Evolutionary conservation across 345 rosid genomes (phyloP), one percentile per base, ranked within the genome.

Genomic region (Eucalyptus cloeziana): DNA sequence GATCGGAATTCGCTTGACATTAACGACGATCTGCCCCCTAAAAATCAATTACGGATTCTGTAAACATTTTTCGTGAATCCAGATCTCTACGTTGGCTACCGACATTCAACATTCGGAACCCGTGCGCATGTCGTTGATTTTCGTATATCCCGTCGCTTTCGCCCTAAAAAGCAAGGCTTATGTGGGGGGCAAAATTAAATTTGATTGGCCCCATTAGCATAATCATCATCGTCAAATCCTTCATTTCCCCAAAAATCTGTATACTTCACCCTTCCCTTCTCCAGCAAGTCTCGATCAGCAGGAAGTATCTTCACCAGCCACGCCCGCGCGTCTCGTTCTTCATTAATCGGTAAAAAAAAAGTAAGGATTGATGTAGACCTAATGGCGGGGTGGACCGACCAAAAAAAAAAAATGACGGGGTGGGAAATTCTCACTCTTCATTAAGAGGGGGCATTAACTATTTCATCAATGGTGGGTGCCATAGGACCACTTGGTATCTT

Each of bases 111-210:
- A 19, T 37, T 76, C 8, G 0, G 24, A 76, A 37, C 27, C 6
- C 25, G 14, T 19, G 45, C 2, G 12, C 3, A 4, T 10, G 25
- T 9, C 13, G 81, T 10, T 2, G 8, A 19, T 19, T 37, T 33
- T 37, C 7, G 1, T 9, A 19, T 19, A 37, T 3, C 4, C 2
- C 2, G 2, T 37, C 1, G 15, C 45, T 37, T 6, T 37, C 8
- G 45, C 27, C 7, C 14, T 19, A 21, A 43, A 71, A 71, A 71
- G 83, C 83, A 11, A 71, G 47, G 47, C 25, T 22, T 76, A 3
- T 31, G 12, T 16, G 43, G 80, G 80, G 80, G 43, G 10, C 3
- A 33, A 16, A 31, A 2, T 33, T 16, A 8, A 69, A 69, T 9
- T 76, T 76, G 27, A 37, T 43, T 12, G 47, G 45, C 14, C 83